A percentile compares a stretch with the other conserved stretches of the same genome.
Conservation (phyloP, 495 filamentous ascomycete genomes). For the Xylaria grammica region DNA sequence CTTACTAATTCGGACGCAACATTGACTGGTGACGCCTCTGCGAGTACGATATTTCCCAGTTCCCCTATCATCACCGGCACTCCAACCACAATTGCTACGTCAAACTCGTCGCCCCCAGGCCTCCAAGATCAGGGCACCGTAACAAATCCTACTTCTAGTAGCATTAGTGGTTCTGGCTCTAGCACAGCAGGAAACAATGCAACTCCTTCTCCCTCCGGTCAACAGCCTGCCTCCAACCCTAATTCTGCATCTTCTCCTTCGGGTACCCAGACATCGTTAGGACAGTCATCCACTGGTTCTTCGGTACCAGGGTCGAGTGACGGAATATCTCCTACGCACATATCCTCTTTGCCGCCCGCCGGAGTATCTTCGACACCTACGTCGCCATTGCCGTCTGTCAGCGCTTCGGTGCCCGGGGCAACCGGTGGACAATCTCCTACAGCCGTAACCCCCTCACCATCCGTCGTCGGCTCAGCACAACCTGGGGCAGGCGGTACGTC, state of each 20-base stretch:
- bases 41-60: background rate
- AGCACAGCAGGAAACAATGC: background rate
- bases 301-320: background rate
- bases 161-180: background rate
- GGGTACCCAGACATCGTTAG: background rate
- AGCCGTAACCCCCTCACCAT: background rate
- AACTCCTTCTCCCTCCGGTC: background rate
- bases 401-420: background rate
- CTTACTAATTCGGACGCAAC: slow-evolving; percentile 10
- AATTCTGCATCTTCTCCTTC: background rate
- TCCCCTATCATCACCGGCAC: background rate
- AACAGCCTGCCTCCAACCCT: background rate
- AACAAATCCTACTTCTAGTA: background rate
- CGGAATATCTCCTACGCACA: background rate
- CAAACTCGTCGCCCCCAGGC: background rate
- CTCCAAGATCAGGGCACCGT: slow-evolving; percentile 1
- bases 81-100: background rate
- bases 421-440: background rate
- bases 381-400: background rate
- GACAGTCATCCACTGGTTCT: background rate
- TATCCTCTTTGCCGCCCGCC: background rate
- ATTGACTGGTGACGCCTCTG: slow-evolving; percentile 16
- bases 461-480: slow-evolving; percentile 15
- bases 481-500: slow-evolving; percentile 7
- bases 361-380: background rate